Evolutionary conservation across 108 stramenopile species (phyloP).

Genomic region (Discostella stelligeroides): DNA sequence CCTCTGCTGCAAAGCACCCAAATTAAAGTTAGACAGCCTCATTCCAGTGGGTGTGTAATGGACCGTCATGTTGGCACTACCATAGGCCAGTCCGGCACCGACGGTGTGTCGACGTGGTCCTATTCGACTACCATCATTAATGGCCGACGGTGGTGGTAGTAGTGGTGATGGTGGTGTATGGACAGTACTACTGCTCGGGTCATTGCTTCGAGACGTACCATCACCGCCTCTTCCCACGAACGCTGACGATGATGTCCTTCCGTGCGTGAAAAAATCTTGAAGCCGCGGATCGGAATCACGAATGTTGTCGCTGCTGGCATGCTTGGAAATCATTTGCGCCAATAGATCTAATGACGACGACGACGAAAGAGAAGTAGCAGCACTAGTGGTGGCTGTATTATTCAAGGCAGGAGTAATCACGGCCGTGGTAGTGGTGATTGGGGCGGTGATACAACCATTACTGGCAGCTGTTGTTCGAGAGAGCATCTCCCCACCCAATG

Average conservation of each 20-base stretch:
- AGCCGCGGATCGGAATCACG: not conserved
- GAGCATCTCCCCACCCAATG: constrained; percentile 30
- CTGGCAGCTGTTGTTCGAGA: too few species aligned
- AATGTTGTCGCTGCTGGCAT: not conserved
- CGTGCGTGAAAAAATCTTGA: constrained; percentile 6
- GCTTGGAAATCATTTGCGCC: constrained; percentile 38
- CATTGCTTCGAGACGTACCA: too few species aligned
- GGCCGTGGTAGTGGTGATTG: not conserved
- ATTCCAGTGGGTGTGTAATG: constrained; percentile 4
- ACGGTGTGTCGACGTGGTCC: constrained; percentile 15
- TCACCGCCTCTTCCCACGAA: not conserved
- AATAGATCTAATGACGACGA: too few species aligned
- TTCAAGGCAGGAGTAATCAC: not conserved
- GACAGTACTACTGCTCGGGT: too few species aligned
- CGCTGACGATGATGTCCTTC: not conserved
- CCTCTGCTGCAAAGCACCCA: not conserved
- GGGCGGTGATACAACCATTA: too few species aligned
- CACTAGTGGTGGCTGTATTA: not conserved
- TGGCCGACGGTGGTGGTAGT: too few species aligned
- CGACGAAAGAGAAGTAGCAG: constrained; percentile 7
- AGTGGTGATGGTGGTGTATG: too few species aligned
- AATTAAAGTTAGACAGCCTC: constrained; percentile 27
- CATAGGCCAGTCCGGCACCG: constrained; percentile 38
- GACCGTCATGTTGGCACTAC: constrained; percentile 13
- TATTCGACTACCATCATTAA: not conserved